phyloP scores from a whole-genome alignment of 208 protist species.

The Crithidia sp. region DNA sequence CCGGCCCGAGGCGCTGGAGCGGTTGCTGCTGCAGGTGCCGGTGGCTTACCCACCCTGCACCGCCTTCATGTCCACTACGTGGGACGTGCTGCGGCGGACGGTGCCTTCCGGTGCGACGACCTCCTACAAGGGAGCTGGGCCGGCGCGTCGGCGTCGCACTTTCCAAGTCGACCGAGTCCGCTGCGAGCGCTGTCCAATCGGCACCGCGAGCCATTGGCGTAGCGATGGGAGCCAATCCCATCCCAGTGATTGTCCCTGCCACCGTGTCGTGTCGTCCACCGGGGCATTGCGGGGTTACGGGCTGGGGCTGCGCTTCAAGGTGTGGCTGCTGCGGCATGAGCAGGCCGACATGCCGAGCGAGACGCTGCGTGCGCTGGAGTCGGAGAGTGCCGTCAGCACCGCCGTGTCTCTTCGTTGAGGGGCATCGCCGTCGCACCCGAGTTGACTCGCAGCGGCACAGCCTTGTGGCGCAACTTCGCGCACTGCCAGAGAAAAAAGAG shows the following conservation, averaged over 20 bases:
- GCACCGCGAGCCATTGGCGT: constrained; percentile 64
- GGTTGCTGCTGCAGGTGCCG: constrained; percentile 39
- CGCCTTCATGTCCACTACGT: constrained; percentile 44
- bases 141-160: constrained; percentile 23
- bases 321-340: constrained; percentile 76
- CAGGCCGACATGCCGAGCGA: constrained; percentile 36
- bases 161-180: not conserved
- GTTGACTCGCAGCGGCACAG: too few species aligned
- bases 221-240: constrained; percentile 67
- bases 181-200: not conserved
- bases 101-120: constrained; percentile 49
- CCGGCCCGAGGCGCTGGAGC: constrained; percentile 29
- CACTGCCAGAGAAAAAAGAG: too few species aligned
- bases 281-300: constrained; percentile 62
- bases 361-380: constrained; percentile 37
- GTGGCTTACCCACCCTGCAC: constrained; percentile 46
- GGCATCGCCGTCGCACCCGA: not conserved
- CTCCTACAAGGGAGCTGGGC: constrained; percentile 61
- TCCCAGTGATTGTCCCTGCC: constrained; percentile 71
- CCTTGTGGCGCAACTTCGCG: not conserved
- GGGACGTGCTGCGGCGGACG: constrained; percentile 45
- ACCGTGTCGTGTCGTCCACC: constrained; percentile 69
- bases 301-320: constrained; percentile 61
- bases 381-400: constrained; percentile 32
- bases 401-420: constrained; percentile 23